These are phyloP conservation scores for Schwanniomyces vanrijiae DNA, from an alignment of 805 yeast genomes.

Conservation along the genomic window DNA sequence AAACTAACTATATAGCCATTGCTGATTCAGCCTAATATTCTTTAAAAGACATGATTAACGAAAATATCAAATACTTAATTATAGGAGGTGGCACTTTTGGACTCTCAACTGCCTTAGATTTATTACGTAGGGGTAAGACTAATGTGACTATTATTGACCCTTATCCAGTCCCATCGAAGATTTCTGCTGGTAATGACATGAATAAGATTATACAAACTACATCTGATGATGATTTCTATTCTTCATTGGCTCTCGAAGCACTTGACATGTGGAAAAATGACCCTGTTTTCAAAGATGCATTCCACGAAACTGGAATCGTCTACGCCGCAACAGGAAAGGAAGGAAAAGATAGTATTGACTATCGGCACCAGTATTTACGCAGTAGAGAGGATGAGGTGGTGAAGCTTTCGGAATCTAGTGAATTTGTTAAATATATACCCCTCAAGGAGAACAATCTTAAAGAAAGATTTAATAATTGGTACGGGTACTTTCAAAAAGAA, in stretches of 20 bases:
- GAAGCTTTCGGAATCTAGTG: neutral
- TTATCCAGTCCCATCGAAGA: constrained; percentile 41
- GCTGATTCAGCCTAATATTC: neutral
- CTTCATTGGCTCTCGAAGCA: constrained; percentile 47
- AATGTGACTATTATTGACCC: constrained; percentile 19
- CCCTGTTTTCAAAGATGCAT: constrained; percentile 25
- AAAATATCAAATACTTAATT: constrained; percentile 4
- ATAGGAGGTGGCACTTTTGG: constrained; percentile 18
- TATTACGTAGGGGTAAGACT: constrained; percentile 15
- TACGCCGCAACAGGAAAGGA: constrained; percentile 7
- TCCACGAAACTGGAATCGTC: constrained; percentile 8
- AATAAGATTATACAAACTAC: constrained; percentile 52
- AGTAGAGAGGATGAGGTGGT: neutral
- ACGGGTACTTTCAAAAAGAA: constrained; percentile 5
- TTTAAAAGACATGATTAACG: neutral
- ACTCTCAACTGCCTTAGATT: constrained; percentile 16
- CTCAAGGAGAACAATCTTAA: neutral
- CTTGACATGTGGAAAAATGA: constrained; percentile 37
- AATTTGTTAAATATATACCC: constrained; percentile 2
- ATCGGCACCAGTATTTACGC: constrained; percentile 1
- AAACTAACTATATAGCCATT: neutral
- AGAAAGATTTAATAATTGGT: constrained; percentile 4
- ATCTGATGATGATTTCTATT: constrained; percentile 41
- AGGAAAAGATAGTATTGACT: constrained; percentile 2
- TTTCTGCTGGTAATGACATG: constrained; percentile 49